These are phyloP conservation scores for Ceratocystis albifundus DNA, from an alignment of 2,329 filamentous ascomycete genomes.

Conservation along the genomic window DNA sequence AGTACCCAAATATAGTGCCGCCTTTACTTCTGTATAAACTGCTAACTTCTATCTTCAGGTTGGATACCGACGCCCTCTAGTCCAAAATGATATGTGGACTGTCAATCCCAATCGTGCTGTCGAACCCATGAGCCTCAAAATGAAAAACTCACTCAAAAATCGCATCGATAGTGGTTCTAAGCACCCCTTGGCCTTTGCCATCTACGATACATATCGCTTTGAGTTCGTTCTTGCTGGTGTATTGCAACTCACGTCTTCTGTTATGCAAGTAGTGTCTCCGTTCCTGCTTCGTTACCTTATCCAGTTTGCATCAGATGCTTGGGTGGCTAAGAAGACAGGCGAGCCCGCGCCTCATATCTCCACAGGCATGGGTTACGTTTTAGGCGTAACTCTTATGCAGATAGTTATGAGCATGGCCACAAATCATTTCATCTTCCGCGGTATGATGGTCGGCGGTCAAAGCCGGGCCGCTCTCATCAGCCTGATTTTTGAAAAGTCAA, in stretches of 20 bases:
- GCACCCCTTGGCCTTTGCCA: slow-evolving; percentile 63
- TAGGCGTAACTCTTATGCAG: slow-evolving; percentile 81
- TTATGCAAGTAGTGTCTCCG: slow-evolving; percentile 71
- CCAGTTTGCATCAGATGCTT: slow-evolving; percentile 70
- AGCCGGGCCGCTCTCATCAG: slow-evolving; percentile 69
- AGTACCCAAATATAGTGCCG: slow-evolving; percentile 28
- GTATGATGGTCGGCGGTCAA: slow-evolving; percentile 85
- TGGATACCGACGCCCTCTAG: slow-evolving; percentile 74
- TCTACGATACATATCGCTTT: slow-evolving; percentile 73
- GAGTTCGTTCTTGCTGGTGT: slow-evolving; percentile 80
- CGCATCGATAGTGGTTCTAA: slow-evolving; percentile 57
- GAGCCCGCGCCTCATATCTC: slow-evolving; percentile 55
- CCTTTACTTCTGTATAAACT: neutral
- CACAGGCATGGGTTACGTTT: slow-evolving; percentile 65
- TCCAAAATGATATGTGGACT: slow-evolving; percentile 74
- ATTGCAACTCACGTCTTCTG: slow-evolving; percentile 59
- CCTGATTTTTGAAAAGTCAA: slow-evolving; percentile 82
- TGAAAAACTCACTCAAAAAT: slow-evolving; percentile 57
- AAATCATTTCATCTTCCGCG: slow-evolving; percentile 85
- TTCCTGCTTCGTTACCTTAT: slow-evolving; percentile 82
- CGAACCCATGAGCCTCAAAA: slow-evolving; percentile 53
- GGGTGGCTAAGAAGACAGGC: slow-evolving; percentile 45
- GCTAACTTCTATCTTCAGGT: slow-evolving; percentile 38
- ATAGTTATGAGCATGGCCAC: slow-evolving; percentile 66
- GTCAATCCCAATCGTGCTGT: slow-evolving; percentile 73